Conservation (phyloP, 768 basidiomycete genomes). For the Lentinula sp. region DNA sequence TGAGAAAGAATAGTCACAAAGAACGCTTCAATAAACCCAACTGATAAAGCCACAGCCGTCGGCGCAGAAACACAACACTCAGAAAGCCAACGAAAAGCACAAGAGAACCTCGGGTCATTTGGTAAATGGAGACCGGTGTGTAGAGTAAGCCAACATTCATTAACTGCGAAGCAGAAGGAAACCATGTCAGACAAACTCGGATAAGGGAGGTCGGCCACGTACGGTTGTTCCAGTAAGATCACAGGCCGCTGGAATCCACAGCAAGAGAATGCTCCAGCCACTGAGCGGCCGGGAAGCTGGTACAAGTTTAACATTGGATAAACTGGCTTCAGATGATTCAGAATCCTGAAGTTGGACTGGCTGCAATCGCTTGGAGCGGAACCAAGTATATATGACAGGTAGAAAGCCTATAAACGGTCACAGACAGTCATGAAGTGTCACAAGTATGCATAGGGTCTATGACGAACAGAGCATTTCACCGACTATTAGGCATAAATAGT, state of each 20-base stretch:
- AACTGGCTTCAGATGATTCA: conserved; percentile 32
- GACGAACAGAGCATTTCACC: conserved; percentile 91
- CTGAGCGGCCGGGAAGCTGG: conserved; percentile 38
- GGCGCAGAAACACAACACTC: conserved; percentile 84
- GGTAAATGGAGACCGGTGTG: conserved; percentile 95
- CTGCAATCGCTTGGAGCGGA: conserved; percentile 38
- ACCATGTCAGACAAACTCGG: neutral
- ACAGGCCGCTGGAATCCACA: conserved; percentile 86
- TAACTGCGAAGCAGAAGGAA: conserved; percentile 31
- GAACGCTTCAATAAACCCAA: conserved; percentile 23
- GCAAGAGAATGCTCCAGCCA: conserved; percentile 66
- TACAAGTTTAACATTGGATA: conserved; percentile 15
- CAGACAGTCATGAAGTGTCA: conserved; percentile 12
- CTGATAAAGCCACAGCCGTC: conserved; percentile 87
- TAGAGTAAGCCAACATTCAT: conserved; percentile 97
- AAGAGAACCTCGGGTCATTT: conserved; percentile 91
- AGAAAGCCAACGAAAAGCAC: conserved; percentile 92
- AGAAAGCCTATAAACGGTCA: conserved; percentile 59
- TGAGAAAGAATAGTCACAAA: conserved; percentile 8
- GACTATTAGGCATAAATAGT: conserved; percentile 35
- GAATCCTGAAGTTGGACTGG: conserved; percentile 51
- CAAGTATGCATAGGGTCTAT: conserved; percentile 3
- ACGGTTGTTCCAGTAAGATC: conserved; percentile 91
- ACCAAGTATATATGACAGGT: conserved; percentile 71
- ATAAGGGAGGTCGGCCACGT: conserved; percentile 20